A percentile compares a stretch with the other conserved stretches of the same genome.
Conservation (phyloP, 2,329 filamentous ascomycete genomes). For the Magnaporthiopsis incrustans region DNA sequence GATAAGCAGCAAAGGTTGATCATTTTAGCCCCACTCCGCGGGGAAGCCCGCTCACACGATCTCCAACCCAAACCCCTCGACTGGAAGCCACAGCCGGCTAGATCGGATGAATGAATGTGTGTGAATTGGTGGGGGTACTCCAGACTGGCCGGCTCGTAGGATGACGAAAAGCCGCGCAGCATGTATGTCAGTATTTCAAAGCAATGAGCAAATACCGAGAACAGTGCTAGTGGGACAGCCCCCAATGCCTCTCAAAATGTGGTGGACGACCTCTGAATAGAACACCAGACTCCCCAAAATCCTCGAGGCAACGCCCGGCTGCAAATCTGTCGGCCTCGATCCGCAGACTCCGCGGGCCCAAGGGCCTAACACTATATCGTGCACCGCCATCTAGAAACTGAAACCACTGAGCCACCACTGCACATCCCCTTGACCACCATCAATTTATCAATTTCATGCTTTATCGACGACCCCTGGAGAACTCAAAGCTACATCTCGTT, state of each 20-base stretch:
- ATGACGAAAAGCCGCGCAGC: not conserved
- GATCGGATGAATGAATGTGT: too few relatives aligned
- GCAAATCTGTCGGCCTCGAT: not conserved
- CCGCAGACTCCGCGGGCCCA: not conserved
- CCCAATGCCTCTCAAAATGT: not conserved
- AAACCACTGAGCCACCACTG: not conserved
- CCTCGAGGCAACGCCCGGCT: not conserved
- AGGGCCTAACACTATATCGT: not conserved
- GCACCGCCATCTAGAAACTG: not conserved
- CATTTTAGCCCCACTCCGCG: not conserved
- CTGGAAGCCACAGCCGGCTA: not conserved
- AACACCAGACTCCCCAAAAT: not conserved
- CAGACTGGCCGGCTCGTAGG: not conserved
- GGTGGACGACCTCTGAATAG: not conserved
- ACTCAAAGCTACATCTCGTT: constrained; percentile 51
- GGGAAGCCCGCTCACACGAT: not conserved
- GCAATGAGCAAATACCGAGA: not conserved
- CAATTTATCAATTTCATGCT: too few relatives aligned
- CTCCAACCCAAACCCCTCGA: not conserved
- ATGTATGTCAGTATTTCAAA: not conserved
- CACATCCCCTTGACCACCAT: too few relatives aligned
- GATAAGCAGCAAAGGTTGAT: not conserved
- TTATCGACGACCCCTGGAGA: constrained; percentile 10
- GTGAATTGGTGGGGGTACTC: too few relatives aligned
- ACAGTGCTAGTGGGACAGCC: not conserved